Base-by-base conservation (phyloP, 2,329 filamentous ascomycete species). In the Cytospora leucostoma region DNA sequence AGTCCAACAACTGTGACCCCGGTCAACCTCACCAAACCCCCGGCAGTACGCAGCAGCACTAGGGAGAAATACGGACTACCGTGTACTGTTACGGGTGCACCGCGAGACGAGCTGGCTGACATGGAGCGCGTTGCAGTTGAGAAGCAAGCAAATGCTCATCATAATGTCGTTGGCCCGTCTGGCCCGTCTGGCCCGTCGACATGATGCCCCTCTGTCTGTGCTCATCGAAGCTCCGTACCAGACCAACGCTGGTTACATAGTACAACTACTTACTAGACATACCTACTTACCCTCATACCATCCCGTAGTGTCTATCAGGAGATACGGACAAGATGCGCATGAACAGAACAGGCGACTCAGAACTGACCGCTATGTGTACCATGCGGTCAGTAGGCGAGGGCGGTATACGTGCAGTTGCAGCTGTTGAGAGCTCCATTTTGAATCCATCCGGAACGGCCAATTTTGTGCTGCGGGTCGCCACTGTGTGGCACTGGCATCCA, bases 401-500 rank as follows among this genome's bases (percentile, higher is more conserved):
- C 59, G 59, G 59, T 61, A 61, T 61, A 38, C 59, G 59, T 61
- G 59, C 59, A 61, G 38, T 55, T 61, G 59, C 59, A 55, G 59
- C 59, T 49, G 53, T 51, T 61, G 33, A 55, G 56, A 59, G 59
- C 38, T 50, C 59, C 59, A 61, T 49, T 49, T 55, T 47, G 51
- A 61, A 55, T 19, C 51, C 59, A 33, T 50, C 59, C 59, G 51
- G 51, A 47, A 5, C 27, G 38, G 51, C 38, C 51, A 53, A 61
- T 37, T 61, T 61, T 56, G 59, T 61, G 59, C 59, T 61, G 59
- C 59, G 59, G 59, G 59, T 61, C 59, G 51, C 59, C 59, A 61
- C 59, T 61, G 59, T 61, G 59, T 61, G 59, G 38, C 38, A 61
- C 50, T 47, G 51, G 38, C 44, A 55, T 61, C 35, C 59, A n/a